Evolutionary conservation across 805 yeast genomes (phyloP).

Genomic region (Lachancea waltii): DNA sequence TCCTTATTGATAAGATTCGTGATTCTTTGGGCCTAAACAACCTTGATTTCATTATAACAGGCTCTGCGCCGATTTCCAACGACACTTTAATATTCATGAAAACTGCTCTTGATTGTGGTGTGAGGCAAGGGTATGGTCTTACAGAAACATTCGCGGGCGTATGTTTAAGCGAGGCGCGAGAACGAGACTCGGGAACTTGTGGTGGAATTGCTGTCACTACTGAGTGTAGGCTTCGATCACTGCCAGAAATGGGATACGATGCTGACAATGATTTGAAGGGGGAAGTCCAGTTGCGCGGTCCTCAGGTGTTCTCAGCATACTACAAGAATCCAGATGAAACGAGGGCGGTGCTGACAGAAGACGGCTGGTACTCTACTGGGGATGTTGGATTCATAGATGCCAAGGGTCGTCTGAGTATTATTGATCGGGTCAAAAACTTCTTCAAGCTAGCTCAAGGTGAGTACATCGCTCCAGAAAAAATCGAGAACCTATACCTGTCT

Average conservation of each 20-base stretch:
- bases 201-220: constrained; percentile 52
- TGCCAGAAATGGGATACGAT: constrained; percentile 56
- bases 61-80: constrained; percentile 67
- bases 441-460: constrained; percentile 63
- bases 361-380: constrained; percentile 64
- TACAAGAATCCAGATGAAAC: constrained; percentile 55
- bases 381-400: constrained; percentile 52
- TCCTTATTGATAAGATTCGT: constrained; percentile 39
- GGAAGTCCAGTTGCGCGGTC: constrained; percentile 58
- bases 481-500: constrained; percentile 57
- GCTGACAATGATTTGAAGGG: constrained; percentile 44
- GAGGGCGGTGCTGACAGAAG: constrained; percentile 42
- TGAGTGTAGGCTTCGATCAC: constrained; percentile 56
- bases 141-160: constrained; percentile 69
- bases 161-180: constrained; percentile 39
- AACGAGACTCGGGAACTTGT: constrained; percentile 45
- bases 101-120: constrained; percentile 50
- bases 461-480: constrained; percentile 70
- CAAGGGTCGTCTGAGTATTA: constrained; percentile 50
- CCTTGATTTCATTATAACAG: constrained; percentile 38
- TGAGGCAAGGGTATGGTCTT: constrained; percentile 69
- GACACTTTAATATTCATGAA: constrained; percentile 56
- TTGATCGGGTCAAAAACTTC: constrained; percentile 75
- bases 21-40: constrained; percentile 44
- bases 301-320: constrained; percentile 52